These are phyloP conservation scores for Boletus hoseneyae DNA, from an alignment of 1,284 basidiomycete species.

Conservation along the genomic window DNA sequence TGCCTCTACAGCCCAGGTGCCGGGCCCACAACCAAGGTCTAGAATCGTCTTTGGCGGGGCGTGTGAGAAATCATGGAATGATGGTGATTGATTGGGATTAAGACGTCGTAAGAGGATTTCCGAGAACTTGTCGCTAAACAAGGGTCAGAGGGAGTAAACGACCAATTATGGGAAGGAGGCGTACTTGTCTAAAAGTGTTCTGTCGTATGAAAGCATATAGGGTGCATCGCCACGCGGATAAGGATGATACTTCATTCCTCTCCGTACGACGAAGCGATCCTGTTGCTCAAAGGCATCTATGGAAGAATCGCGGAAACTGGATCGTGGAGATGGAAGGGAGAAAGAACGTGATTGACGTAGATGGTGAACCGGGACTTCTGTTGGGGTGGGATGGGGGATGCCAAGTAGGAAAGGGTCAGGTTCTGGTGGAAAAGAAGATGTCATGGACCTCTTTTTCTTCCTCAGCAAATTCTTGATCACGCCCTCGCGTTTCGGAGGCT, in stretches of 20 bases:
- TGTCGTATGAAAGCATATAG: slow-evolving; percentile 64
- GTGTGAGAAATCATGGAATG: slow-evolving; percentile 55
- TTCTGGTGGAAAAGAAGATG: slow-evolving; percentile 4
- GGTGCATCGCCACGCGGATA: slow-evolving; percentile 46
- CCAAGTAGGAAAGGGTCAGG: slow-evolving; percentile 10
- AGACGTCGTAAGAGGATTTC: slow-evolving; percentile 51
- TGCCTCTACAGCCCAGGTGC: slow-evolving; percentile 60
- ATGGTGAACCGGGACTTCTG: slow-evolving; percentile 1
- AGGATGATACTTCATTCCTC: slow-evolving; percentile 52
- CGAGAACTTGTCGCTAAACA: slow-evolving; percentile 53
- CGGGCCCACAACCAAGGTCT: slow-evolving; percentile 70
- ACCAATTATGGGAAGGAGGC: slow-evolving; percentile 21
- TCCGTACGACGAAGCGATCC: slow-evolving; percentile 38
- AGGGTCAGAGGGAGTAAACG: slow-evolving; percentile 14
- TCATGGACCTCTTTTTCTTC: slow-evolving; percentile 27
- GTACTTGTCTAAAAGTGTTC: slow-evolving; percentile 56
- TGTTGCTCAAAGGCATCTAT: slow-evolving; percentile 29
- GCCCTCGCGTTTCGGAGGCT: slow-evolving; percentile 24
- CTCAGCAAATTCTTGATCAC: slow-evolving; percentile 18
- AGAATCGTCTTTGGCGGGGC: slow-evolving; percentile 54
- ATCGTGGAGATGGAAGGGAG: slow-evolving; percentile 1
- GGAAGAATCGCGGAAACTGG: slow-evolving; percentile 12
- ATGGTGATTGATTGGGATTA: slow-evolving; percentile 47
- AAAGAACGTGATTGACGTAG: background rate
- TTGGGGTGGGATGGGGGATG: background rate